Evolutionary conservation across 2,329 filamentous ascomycete genomes (phyloP).

Genomic region (Trichoderma atroviride): DNA sequence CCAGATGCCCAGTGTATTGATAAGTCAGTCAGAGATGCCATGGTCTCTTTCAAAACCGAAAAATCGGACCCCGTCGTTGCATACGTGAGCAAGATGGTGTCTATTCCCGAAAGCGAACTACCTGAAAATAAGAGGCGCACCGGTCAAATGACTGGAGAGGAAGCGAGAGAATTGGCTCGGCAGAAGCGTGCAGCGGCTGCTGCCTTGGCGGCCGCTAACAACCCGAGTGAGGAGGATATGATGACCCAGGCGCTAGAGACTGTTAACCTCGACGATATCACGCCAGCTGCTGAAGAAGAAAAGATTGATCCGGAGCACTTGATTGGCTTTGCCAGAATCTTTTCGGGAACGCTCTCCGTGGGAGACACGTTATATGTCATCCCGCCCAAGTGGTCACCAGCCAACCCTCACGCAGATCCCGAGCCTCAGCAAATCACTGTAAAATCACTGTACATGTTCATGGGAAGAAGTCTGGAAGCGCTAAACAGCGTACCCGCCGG

Average conservation of each 20-base stretch:
- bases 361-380: constrained; percentile 91
- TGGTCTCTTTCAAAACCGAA: constrained; percentile 75
- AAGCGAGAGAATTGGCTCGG: constrained; percentile 83
- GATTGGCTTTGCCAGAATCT: constrained; percentile 91
- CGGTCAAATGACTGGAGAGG: constrained; percentile 79
- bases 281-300: constrained; percentile 54
- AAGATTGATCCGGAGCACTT: constrained; percentile 79
- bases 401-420: constrained; percentile 69
- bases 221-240: constrained; percentile 54
- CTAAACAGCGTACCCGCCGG: constrained; percentile 86
- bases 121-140: constrained; percentile 77
- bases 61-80: constrained; percentile 79
- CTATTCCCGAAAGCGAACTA: constrained; percentile 88
- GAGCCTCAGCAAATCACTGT: constrained; percentile 82
- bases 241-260: constrained; percentile 64
- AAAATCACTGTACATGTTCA: constrained; percentile 88
- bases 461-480: constrained; percentile 86
- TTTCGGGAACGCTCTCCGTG: constrained; percentile 85
- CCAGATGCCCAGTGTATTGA: constrained; percentile 76
- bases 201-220: constrained; percentile 67
- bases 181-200: constrained; percentile 90
- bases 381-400: constrained; percentile 89
- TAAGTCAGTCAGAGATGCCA: constrained; percentile 71
- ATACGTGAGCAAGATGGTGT: constrained; percentile 98
- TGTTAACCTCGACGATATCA: constrained; percentile 59